Conservation (phyloP, 2,329 filamentous ascomycete genomes). For the Neobulgaria alba region DNA sequence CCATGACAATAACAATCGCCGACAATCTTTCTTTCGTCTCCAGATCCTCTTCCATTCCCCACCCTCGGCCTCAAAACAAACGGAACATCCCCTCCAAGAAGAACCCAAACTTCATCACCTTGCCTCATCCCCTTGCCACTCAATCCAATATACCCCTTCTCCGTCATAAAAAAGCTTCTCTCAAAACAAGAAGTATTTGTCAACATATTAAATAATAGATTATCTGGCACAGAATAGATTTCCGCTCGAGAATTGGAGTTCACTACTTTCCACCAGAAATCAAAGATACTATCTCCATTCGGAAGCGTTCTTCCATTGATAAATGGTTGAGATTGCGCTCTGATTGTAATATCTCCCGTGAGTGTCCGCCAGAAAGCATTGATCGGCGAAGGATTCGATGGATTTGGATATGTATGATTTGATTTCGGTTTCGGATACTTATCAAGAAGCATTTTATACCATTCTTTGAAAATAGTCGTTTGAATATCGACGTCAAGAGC, state of each 20-base stretch:
- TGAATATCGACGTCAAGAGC: not conserved
- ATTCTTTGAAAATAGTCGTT: not conserved
- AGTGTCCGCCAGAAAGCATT: not conserved
- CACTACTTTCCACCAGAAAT: not conserved
- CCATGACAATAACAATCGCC: conserved; percentile 4
- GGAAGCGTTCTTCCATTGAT: no score
- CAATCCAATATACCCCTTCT: conserved; percentile 4
- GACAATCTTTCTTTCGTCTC: not conserved
- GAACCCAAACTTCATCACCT: conserved; percentile 2
- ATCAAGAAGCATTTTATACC: not conserved
- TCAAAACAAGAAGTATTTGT: not conserved
- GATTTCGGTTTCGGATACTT: not conserved
- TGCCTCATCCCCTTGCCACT: not conserved
- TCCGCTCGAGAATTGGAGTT: not conserved
- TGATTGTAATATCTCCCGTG: not conserved
- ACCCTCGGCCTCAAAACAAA: conserved; percentile 2
- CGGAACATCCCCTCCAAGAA: conserved; percentile 4
- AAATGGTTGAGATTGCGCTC: not conserved
- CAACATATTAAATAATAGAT: not conserved
- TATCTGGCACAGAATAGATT: not conserved
- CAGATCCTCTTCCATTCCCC: not conserved
- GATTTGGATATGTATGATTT: not conserved
- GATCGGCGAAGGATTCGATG: no score
- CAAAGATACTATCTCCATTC: not conserved
- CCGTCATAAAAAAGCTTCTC: conserved; percentile 3